phyloP scores from a whole-genome alignment of 140 eudicot species.

The Senecio squalidus region DNA sequence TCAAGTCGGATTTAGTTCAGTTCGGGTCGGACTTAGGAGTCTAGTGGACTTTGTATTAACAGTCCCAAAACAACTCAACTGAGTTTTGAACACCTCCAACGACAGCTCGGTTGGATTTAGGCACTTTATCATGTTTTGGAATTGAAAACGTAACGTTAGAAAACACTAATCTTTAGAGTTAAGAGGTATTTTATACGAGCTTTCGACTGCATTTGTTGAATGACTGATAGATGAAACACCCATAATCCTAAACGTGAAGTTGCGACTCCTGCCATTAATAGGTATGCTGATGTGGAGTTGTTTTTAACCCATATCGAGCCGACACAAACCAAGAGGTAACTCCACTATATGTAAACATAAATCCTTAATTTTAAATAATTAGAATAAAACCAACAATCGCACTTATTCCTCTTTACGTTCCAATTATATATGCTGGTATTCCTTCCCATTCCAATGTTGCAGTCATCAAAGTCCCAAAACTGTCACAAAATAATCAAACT shows the following conservation, averaged over 20 bases:
- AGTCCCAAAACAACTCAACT: conserved; percentile 69
- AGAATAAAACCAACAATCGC: conserved; percentile 80
- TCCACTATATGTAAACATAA: conserved; percentile 66
- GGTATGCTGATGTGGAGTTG: conserved; percentile 45
- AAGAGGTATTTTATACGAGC: background rate
- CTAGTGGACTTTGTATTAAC: conserved; percentile 25
- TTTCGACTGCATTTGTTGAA: conserved; percentile 83
- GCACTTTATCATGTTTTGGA: conserved; percentile 59
- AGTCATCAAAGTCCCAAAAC: conserved; percentile 98
- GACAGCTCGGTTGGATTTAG: conserved; percentile 69
- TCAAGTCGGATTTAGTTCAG: too few relatives aligned
- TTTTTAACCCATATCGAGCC: conserved; percentile 63
- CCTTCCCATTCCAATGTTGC: conserved; percentile 90
- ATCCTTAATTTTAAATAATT: too few relatives aligned
- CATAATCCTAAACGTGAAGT: conserved; percentile 81
- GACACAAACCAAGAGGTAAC: conserved; percentile 70
- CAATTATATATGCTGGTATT: conserved; percentile 78
- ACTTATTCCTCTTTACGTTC: conserved; percentile 73
- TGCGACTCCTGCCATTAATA: conserved; percentile 84
- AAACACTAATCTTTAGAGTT: conserved; percentile 9
- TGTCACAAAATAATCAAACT: conserved; percentile 17
- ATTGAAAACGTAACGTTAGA: background rate
- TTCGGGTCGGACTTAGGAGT: too few relatives aligned
- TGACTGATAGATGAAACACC: conserved; percentile 88
- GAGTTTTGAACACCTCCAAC: conserved; percentile 99